A percentile compares a stretch with the other conserved stretches of the same genome.
These are phyloP conservation scores for Xerocomus nothofagi DNA, from an alignment of 1,284 basidiomycete genomes.

Conservation along the genomic window DNA sequence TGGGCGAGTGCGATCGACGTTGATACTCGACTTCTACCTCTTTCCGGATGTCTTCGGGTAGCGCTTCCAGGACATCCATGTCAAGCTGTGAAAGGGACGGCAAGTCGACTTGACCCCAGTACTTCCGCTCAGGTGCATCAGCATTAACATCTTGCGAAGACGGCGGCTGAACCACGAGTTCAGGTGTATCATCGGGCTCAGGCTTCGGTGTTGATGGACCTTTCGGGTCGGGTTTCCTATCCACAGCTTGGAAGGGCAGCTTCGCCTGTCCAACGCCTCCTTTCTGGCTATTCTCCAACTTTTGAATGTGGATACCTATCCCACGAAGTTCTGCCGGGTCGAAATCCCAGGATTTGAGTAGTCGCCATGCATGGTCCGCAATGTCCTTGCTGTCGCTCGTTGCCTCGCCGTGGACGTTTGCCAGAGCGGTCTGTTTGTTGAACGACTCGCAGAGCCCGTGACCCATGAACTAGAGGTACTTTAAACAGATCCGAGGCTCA, in stretches of 20 bases:
- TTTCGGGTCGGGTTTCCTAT: constrained; percentile 5
- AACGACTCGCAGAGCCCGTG: constrained; percentile 87
- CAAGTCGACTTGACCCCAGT: constrained; percentile 39
- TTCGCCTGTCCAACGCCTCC: constrained; percentile 46
- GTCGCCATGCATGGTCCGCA: constrained; percentile 74
- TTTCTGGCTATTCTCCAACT: constrained; percentile 59
- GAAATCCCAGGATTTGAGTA: constrained; percentile 74
- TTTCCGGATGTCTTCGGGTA: constrained; percentile 68
- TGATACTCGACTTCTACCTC: constrained; percentile 71
- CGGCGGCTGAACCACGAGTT: constrained; percentile 36
- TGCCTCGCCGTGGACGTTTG: constrained; percentile 59
- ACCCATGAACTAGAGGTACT: constrained; percentile 73
- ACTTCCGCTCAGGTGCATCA: constrained; percentile 5
- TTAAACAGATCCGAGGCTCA: constrained; percentile 2
- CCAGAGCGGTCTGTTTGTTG: constrained; percentile 70
- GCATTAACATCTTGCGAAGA: constrained; percentile 33
- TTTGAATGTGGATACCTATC: constrained; percentile 90
- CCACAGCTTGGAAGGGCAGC: constrained; percentile 49
- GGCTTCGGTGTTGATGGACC: not conserved
- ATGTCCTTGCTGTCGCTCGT: constrained; percentile 76
- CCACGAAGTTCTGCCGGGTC: constrained; percentile 90
- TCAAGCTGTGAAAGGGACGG: constrained; percentile 79
- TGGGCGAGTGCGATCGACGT: constrained; percentile 51
- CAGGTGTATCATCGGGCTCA: constrained; percentile 16
- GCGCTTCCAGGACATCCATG: constrained; percentile 64